Conservation (phyloP, 805 yeast species). For the Candida ulmi region DNA sequence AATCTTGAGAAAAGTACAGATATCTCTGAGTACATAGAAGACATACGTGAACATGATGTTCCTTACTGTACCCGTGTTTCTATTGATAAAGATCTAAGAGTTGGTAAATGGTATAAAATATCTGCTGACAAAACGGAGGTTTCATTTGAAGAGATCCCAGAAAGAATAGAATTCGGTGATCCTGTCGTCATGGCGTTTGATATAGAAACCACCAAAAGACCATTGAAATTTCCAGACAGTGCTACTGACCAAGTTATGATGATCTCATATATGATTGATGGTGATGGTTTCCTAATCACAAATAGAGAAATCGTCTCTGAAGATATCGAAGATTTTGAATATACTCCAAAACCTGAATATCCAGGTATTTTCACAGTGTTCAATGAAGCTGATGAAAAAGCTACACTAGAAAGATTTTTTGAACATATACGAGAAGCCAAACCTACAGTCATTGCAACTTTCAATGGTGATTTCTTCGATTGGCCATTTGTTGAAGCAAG, state of each 20-base stretch:
- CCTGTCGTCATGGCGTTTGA: constrained; percentile 96
- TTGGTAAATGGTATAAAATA: constrained; percentile 94
- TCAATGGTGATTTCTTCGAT: constrained; percentile 97
- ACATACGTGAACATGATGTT: constrained; percentile 89
- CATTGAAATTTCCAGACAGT: constrained; percentile 92
- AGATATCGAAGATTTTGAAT: constrained; percentile 95
- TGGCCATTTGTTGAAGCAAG: constrained; percentile 98
- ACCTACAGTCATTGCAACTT: constrained; percentile 97
- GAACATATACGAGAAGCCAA: constrained; percentile 83
- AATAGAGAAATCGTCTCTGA: constrained; percentile 90
- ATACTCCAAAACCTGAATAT: constrained; percentile 95
- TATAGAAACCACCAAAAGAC: constrained; percentile 96
- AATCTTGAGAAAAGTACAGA: constrained; percentile 30
- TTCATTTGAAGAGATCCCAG: constrained; percentile 52
- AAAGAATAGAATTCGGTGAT: constrained; percentile 90
- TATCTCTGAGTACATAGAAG: constrained; percentile 64
- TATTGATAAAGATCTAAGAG: constrained; percentile 82
- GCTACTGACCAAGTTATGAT: constrained; percentile 91
- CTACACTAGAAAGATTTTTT: constrained; percentile 68
- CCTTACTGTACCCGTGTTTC: constrained; percentile 95
- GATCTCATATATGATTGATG: constrained; percentile 99
- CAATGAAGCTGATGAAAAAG: constrained; percentile 83
- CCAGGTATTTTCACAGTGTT: constrained; percentile 86
- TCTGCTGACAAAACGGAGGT: constrained; percentile 54
- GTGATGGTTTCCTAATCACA: constrained; percentile 90